A percentile compares a stretch with the other conserved stretches of the same genome.
Evolutionary conservation across 2,329 filamentous ascomycete genomes (phyloP).

Genomic region (Trichoderma sp.): DNA sequence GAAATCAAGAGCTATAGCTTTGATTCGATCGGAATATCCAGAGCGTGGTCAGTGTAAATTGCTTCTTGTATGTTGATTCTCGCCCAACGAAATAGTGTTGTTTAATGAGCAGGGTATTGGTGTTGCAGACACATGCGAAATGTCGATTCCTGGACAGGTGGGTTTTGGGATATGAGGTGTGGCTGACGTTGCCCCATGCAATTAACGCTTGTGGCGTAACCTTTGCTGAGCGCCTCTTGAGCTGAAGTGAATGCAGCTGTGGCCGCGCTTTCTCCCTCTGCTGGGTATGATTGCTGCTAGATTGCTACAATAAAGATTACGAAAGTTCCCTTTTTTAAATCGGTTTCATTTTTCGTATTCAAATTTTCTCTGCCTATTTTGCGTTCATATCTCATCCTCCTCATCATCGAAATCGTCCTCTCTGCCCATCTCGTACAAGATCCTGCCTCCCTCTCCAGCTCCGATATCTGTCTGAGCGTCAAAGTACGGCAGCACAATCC

Average conservation of each 20-base stretch:
- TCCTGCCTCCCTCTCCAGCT: conserved; percentile 84
- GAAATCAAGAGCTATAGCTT: background rate
- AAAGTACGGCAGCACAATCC: conserved; percentile 91
- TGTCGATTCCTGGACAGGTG: conserved; percentile 1
- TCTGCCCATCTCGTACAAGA: conserved; percentile 93
- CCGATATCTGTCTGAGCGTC: conserved; percentile 86
- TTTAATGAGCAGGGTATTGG: background rate
- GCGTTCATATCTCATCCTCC: conserved; percentile 88
- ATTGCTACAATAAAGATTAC: background rate
- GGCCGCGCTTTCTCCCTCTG: background rate
- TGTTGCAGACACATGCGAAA: background rate
- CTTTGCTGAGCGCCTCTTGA: background rate
- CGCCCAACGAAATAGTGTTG: background rate
- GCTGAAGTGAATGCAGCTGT: background rate
- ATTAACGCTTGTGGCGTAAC: conserved; percentile 21
- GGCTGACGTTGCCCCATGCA: conserved; percentile 6
- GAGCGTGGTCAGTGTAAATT: background rate
- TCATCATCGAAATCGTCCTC: conserved; percentile 98
- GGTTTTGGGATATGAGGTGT: conserved; percentile 8
- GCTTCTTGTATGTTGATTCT: background rate
- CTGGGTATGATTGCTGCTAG: background rate
- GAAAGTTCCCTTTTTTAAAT: background rate
- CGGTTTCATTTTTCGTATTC: background rate
- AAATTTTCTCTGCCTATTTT: conserved; percentile 27
- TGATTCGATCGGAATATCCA: background rate